Evolutionary conservation across 2,329 filamentous ascomycete species (phyloP).

Genomic region (Huntiella moniliformis): DNA sequence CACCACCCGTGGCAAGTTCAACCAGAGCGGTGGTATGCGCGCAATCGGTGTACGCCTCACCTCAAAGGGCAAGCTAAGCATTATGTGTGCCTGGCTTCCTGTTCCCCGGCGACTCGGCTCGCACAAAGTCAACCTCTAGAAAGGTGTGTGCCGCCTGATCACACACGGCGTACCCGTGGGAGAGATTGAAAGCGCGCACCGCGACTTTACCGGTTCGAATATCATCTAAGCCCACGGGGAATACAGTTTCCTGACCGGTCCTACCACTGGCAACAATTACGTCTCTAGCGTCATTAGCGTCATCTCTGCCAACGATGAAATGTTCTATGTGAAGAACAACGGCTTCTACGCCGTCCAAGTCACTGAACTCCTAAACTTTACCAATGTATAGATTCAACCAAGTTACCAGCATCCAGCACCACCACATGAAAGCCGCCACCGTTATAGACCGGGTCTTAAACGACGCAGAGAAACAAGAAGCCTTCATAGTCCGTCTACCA

Average conservation of each 20-base stretch:
- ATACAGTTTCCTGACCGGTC: not conserved
- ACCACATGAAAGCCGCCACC: not conserved
- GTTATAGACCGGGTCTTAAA: not conserved
- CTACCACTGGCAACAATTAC: not conserved
- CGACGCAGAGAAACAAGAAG: not conserved
- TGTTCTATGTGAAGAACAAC: not conserved
- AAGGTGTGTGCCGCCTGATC: not conserved
- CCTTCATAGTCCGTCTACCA: not conserved
- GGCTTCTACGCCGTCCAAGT: no score
- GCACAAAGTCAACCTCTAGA: not conserved
- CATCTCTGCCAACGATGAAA: not conserved
- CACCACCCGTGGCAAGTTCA: no score
- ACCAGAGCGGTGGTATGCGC: no score
- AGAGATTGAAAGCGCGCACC: not conserved
- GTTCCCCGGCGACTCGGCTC: not conserved
- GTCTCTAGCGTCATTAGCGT: not conserved
- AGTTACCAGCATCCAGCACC: not conserved
- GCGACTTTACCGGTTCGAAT: not conserved
- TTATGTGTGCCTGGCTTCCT: no score
- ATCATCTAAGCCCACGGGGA: not conserved
- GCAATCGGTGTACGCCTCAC: no score
- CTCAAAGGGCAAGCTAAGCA: no score
- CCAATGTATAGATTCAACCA: not conserved
- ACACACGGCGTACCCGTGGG: not conserved
- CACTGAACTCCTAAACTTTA: no score